Conservation (phyloP, 805 yeast genomes). For the Metschnikowia santaceciliae region DNA sequence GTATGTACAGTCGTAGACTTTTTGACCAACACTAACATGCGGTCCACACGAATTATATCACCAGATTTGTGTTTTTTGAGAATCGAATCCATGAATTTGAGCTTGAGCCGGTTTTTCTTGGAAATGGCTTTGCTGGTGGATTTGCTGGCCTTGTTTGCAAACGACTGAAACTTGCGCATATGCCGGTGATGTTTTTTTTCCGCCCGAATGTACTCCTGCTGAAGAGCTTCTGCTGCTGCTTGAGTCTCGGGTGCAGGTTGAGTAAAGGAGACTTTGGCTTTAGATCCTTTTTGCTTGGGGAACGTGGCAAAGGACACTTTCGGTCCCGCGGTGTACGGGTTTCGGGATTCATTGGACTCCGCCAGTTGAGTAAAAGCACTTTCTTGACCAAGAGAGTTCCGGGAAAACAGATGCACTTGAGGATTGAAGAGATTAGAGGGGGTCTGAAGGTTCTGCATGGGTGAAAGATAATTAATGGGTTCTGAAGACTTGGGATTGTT, state of each 20-base stretch:
- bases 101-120: slow-evolving; percentile 18
- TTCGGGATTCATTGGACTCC: too few species aligned
- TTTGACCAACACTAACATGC: slow-evolving; percentile 64
- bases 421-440: background rate
- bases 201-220: slow-evolving; percentile 11
- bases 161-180: slow-evolving; percentile 19
- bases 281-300: background rate
- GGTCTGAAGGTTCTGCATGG: too few species aligned
- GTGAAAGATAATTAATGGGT: too few species aligned
- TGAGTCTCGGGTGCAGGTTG: slow-evolving; percentile 24
- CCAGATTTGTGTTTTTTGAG: slow-evolving; percentile 39
- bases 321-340: too few species aligned
- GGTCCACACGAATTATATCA: slow-evolving; percentile 61
- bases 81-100: slow-evolving; percentile 19
- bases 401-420: background rate
- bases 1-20: slow-evolving; percentile 23
- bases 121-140: slow-evolving; percentile 20
- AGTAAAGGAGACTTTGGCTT: slow-evolving; percentile 13
- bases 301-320: too few species aligned
- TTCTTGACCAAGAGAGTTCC: background rate
- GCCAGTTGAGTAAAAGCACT: too few species aligned
- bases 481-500: too few species aligned
- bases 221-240: slow-evolving; percentile 5
- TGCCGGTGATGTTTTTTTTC: slow-evolving; percentile 17
- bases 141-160: slow-evolving; percentile 22